phyloP scores from a whole-genome alignment of 345 rosid genomes.

The Pelargonium nanum region DNA sequence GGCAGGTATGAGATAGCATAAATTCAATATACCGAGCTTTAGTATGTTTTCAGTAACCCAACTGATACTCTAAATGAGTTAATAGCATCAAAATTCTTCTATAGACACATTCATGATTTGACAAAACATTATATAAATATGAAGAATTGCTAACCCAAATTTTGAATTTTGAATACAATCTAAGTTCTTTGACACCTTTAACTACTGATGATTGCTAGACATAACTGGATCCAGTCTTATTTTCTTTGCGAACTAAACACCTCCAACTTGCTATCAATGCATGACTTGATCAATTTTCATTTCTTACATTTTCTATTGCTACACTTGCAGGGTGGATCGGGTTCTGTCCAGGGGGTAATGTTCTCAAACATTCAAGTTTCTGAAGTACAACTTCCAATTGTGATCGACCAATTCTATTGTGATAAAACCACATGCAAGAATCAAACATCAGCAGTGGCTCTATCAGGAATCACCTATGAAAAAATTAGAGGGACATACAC shows the following conservation, averaged over 20 bases:
- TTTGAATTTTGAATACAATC: no score
- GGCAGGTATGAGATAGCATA: slow-evolving; percentile 61
- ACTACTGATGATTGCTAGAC: no score
- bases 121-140: neutral
- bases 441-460: slow-evolving; percentile 72
- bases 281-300: no score
- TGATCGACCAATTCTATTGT: slow-evolving; percentile 87
- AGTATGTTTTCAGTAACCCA: no score
- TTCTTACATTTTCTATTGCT: slow-evolving; percentile 10
- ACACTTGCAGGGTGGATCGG: slow-evolving; percentile 76
- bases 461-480: slow-evolving; percentile 80
- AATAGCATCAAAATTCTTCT: no score
- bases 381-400: slow-evolving; percentile 81
- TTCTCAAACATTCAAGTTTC: slow-evolving; percentile 91
- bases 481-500: slow-evolving; percentile 82
- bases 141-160: no score
- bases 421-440: slow-evolving; percentile 65
- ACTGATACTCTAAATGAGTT: no score
- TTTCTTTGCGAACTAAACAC: no score
- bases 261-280: no score
- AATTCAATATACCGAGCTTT: neutral
- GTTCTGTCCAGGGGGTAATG: slow-evolving; percentile 74
- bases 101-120: no score
- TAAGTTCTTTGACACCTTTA: no score
- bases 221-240: no score